phyloP scores from a whole-genome alignment of 2,329 filamentous ascomycete genomes.

The Dactylellina leptospora region DNA sequence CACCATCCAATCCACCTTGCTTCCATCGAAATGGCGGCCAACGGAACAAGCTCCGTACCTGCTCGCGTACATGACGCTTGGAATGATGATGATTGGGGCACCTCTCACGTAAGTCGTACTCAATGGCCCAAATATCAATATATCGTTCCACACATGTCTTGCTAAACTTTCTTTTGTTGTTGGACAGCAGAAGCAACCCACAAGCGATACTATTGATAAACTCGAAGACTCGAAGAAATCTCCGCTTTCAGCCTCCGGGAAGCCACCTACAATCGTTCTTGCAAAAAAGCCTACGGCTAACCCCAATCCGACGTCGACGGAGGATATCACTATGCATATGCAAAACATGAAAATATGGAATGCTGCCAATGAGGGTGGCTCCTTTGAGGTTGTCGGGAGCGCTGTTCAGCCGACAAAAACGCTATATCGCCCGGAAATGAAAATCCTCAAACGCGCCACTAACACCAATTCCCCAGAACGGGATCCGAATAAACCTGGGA shows the following conservation, averaged over 20 bases:
- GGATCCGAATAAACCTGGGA: slow-evolving; percentile 40
- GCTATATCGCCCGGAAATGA: slow-evolving; percentile 56
- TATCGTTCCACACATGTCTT: not conserved
- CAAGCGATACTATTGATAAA: slow-evolving; percentile 14
- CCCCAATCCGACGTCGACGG: slow-evolving; percentile 13
- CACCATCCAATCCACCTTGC: not conserved
- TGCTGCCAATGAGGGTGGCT: slow-evolving; percentile 39
- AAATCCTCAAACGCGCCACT: slow-evolving; percentile 56
- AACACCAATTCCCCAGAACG: slow-evolving; percentile 37
- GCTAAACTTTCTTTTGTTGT: slow-evolving; percentile 5
- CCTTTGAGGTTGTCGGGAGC: slow-evolving; percentile 38
- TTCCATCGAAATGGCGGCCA: slow-evolving; percentile 27
- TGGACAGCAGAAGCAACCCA: slow-evolving; percentile 21
- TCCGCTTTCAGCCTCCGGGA: slow-evolving; percentile 1
- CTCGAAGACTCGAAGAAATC: slow-evolving; percentile 19
- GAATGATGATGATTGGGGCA: slow-evolving; percentile 47
- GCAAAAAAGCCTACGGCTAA: slow-evolving; percentile 35
- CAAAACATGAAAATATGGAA: slow-evolving; percentile 52
- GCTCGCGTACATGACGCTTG: slow-evolving; percentile 25
- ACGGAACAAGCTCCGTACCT: slow-evolving; percentile 7
- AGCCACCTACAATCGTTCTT: slow-evolving; percentile 27
- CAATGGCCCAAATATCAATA: not conserved
- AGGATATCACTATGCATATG: slow-evolving; percentile 42
- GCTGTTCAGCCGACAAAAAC: slow-evolving; percentile 53
- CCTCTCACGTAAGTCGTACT: slow-evolving; percentile 18